Base-by-base conservation (phyloP, 768 basidiomycete genomes). In the Kwoniella shandongensis region DNA sequence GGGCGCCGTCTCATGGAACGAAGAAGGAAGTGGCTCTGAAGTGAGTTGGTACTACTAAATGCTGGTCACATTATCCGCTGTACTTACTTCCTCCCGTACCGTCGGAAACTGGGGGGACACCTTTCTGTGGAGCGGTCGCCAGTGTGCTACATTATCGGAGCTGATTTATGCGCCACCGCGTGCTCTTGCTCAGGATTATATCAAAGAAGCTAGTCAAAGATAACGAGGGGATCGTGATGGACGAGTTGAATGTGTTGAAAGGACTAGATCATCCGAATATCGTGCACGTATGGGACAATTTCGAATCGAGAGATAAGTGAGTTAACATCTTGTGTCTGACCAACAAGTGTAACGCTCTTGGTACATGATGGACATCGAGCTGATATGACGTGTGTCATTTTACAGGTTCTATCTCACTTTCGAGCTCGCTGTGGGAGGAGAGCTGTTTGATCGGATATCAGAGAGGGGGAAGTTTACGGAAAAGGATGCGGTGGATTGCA, bases 121-220 rank as follows among this genome's bases (percentile, higher is more conserved):
- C 7, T 32, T 13, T 32, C 32, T 6, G 13, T 32, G 13, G 7
- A 13, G 13, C 32, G 32, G 7, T 32, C 7, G 13, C 32, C 6
- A 32, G 32, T n/a, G 11, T 38, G n/a, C 36, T 10, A 38, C 10
- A 38, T 10, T 38, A 10, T 38, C 11, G 11, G 36, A 38, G 36
- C 36, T 38, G 36, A 38, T n/a, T 38, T 38, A n/a, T n/a, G n/a
- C n/a, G n/a, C n/a, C n/a, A 32, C 32, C 32, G 32, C 7, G 32
- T 32, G n/a, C 39, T 8, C 25, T 30, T 26, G 4, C 78, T 88
- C 65, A 96, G 96, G 79, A 83, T 93, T 57, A 96, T 99, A 54
- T 82, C 88, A 4, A 98, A 97, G 83, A 93, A 94, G 79, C 89
- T 89, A 67, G 90, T 96, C 54, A 64, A 91, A 75, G 88, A 89